These are phyloP conservation scores for Cladophialophora yegresii DNA, from an alignment of 2,329 filamentous ascomycete species.

Conservation along the genomic window DNA sequence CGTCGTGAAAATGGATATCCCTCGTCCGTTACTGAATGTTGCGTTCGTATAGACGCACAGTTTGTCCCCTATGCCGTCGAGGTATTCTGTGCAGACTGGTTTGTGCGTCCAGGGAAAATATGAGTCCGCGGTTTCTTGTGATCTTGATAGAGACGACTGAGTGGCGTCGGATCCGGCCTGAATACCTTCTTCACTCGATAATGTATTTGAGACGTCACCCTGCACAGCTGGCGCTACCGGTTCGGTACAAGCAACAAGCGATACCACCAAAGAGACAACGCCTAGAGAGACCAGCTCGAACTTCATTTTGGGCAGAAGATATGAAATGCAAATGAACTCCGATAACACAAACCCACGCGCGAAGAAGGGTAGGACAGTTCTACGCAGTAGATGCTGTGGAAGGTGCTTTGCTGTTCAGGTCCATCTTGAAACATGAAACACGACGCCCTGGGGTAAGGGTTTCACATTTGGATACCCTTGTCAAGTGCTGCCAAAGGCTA, in stretches of 20 bases:
- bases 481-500: background rate
- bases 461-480: slow-evolving; percentile 9
- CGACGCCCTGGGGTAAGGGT: background rate
- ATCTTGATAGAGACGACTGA: background rate
- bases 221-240: background rate
- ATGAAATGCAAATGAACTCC: background rate
- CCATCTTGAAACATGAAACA: slow-evolving; percentile 20
- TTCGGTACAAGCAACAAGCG: background rate
- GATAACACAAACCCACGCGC: background rate
- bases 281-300: slow-evolving; percentile 11
- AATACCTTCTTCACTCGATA: background rate
- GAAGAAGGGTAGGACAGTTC: background rate
- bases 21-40: slow-evolving; percentile 28
- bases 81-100: slow-evolving; percentile 26
- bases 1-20: slow-evolving; percentile 33
- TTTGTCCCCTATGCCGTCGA: slow-evolving; percentile 17
- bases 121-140: background rate
- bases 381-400: background rate
- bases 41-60: slow-evolving; percentile 31
- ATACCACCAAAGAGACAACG: slow-evolving; percentile 6
- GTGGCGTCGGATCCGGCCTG: background rate
- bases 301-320: slow-evolving; percentile 14
- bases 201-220: background rate
- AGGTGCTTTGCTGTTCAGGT: background rate
- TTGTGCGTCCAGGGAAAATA: slow-evolving; percentile 21